Percentiles rank a stretch among this genome's conserved stretches.
These are phyloP conservation scores for Pythium pectinolyticum DNA, from an alignment of 352 stramenopile species.

Conservation along the genomic window DNA sequence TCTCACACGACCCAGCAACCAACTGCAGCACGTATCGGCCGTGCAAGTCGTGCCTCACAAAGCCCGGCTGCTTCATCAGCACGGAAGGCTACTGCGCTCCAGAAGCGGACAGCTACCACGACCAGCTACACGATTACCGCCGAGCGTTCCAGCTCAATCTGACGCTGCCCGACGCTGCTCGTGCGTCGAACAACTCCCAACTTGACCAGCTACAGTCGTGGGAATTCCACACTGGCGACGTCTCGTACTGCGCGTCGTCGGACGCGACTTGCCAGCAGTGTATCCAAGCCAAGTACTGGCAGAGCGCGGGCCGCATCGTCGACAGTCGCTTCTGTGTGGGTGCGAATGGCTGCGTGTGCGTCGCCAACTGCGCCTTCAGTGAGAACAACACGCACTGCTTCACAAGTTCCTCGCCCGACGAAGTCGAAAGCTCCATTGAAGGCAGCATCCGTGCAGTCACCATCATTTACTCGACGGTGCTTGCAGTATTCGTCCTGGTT, in stretches of 20 bases:
- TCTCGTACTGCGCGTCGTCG: slow-evolving; percentile 5
- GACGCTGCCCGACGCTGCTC: neutral
- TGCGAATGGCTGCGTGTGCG: slow-evolving; percentile 10
- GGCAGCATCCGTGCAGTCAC: too few species aligned
- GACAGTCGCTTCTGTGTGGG: slow-evolving; percentile 26
- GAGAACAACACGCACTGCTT: neutral
- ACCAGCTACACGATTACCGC: slow-evolving; percentile 1
- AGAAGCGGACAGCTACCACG: neutral
- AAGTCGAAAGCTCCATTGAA: too few species aligned
- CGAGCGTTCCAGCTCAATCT: neutral
- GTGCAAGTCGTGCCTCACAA: slow-evolving; percentile 7
- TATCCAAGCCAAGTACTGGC: slow-evolving; percentile 2
- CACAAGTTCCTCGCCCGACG: too few species aligned
- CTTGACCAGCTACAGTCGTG: neutral
- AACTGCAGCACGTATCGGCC: neutral
- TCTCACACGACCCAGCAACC: neutral
- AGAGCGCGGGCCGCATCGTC: neutral
- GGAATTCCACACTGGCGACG: slow-evolving; percentile 6
- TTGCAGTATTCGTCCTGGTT: too few species aligned
- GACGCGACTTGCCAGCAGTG: slow-evolving; percentile 16
- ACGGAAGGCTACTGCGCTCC: slow-evolving; percentile 4
- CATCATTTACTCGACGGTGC: too few species aligned
- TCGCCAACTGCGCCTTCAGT: slow-evolving; percentile 13
- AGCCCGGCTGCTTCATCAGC: slow-evolving; percentile 6
- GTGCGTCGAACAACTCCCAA: neutral